Conservation (phyloP, 192 early-diverging fungal species). For the Haplosporangium gracile region DNA sequence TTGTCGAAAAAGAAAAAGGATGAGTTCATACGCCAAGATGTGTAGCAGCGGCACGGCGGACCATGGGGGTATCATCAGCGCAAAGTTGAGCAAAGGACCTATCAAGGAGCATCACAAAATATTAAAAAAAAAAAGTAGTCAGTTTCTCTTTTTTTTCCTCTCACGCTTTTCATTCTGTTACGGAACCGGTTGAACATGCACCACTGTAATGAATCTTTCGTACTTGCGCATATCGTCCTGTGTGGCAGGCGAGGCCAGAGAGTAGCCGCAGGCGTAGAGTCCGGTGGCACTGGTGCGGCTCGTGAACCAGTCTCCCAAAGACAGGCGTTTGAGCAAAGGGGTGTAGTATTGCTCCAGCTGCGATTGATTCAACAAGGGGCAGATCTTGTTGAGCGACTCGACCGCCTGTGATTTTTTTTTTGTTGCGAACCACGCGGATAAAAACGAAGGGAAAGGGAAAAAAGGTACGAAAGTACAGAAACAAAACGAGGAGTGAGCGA, state of each 20-base stretch:
- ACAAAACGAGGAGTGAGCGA: background rate
- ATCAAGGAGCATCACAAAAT: background rate
- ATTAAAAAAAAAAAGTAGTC: background rate
- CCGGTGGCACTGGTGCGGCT: constrained; percentile 94
- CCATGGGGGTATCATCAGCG: constrained; percentile 98
- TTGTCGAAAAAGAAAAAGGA: background rate
- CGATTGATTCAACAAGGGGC: constrained; percentile 73
- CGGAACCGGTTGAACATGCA: background rate
- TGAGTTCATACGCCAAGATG: constrained; percentile 73
- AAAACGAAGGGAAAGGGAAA: background rate
- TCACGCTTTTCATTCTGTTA: background rate
- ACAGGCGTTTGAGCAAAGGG: constrained; percentile 92
- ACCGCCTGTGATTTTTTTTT: constrained; percentile 79
- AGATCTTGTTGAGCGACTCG: constrained; percentile 91
- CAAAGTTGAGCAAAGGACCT: constrained; percentile 85
- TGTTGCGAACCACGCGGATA: constrained; percentile 7
- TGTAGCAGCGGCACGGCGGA: constrained; percentile 92
- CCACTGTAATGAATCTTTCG: background rate
- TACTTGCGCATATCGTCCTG: constrained; percentile 91
- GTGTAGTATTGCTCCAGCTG: constrained; percentile 93
- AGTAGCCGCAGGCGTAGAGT: constrained; percentile 91
- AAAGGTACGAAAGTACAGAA: background rate
- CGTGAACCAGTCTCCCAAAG: constrained; percentile 98
- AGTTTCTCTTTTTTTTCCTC: background rate
- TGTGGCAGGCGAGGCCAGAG: constrained; percentile 72